Base-by-base conservation (phyloP, 768 basidiomycete species). In the Suillus subalutaceus region DNA sequence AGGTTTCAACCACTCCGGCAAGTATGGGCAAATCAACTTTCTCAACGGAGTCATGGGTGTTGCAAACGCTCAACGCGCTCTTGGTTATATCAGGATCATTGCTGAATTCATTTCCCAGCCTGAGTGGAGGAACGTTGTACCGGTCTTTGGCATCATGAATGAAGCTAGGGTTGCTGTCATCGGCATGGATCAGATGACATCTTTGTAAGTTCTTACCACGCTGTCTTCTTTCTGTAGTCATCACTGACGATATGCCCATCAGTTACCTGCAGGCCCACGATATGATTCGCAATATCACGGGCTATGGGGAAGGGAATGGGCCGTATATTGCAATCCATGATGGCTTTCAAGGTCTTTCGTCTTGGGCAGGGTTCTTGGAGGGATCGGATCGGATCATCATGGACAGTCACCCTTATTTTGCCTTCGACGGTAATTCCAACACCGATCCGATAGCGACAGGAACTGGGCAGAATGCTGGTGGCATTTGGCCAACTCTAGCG, bases 51-150 rank as follows among this genome's bases (percentile, higher is more conserved):
- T 88, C 63, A 95, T 95, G 93, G 94, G 94, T 16, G 70, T 94
- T 62, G 92, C 93, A 53, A 96, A 96, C 73, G 94, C 91, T 9
- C 84, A 95, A 75, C 84, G 94, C 23, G 84, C 90, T 26, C 80
- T 95, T 46, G 85, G 90, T 74, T 89, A 91, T 71, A 88, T 96
- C 68, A 85, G 94, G 32, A 82, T 89, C 46, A 77, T 92, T 67
- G 84, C 86, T 58, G 90, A 92, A 79, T 97, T 96, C 80, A 89
- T 96, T 75, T 85, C 86, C 1, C 91, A 94, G 74, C 86, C 89
- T 69, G 81, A 86, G 71, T 93, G 90, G 81, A 80, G 78, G 65
- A 79, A 89, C 63, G 84, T 93, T 20, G 79, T 90, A 43, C 83
- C 83, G 8, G 75, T 86, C 63, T 88, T 89, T 70, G 85, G 88